Percentiles rank a stretch among this genome's conserved stretches.
Conservation (phyloP, 768 basidiomycete genomes). For the Stropharia rugosoannulata region DNA sequence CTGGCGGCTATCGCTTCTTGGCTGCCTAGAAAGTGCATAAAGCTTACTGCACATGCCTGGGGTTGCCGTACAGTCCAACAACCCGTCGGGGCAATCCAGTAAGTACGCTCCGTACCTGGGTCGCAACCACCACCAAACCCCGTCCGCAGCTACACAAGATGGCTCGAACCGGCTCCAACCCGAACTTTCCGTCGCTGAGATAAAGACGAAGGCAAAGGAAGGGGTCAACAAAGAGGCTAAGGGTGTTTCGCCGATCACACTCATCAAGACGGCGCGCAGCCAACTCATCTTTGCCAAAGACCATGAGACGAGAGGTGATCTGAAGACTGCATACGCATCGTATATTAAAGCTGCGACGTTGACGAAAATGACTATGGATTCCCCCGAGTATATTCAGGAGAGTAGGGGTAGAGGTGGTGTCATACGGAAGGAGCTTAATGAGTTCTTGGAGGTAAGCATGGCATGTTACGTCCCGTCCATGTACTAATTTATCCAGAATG, state of each 20-base stretch:
- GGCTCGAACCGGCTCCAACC: slow-evolving; percentile 22
- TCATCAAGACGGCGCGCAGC: slow-evolving; percentile 61
- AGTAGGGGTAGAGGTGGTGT: slow-evolving; percentile 45
- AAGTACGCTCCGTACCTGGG: slow-evolving; percentile 21
- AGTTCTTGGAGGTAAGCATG: slow-evolving; percentile 61
- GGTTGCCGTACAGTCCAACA: slow-evolving; percentile 22
- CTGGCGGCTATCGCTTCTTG: background rate
- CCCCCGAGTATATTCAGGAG: slow-evolving; percentile 56
- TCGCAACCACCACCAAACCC: slow-evolving; percentile 16
- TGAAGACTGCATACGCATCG: slow-evolving; percentile 58
- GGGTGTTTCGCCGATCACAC: slow-evolving; percentile 56
- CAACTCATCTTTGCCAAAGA: slow-evolving; percentile 55
- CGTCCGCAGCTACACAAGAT: slow-evolving; percentile 25
- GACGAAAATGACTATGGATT: slow-evolving; percentile 56
- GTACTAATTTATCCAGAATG: slow-evolving; percentile 23
- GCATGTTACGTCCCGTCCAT: slow-evolving; percentile 2
- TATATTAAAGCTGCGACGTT: slow-evolving; percentile 64
- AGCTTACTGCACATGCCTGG: slow-evolving; percentile 25
- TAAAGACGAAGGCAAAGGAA: slow-evolving; percentile 45
- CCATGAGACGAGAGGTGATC: slow-evolving; percentile 55
- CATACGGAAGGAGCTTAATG: slow-evolving; percentile 60
- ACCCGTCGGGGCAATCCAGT: slow-evolving; percentile 26
- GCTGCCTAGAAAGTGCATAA: background rate
- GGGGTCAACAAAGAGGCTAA: slow-evolving; percentile 49
- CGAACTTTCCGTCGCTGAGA: slow-evolving; percentile 39